phyloP scores from a whole-genome alignment of 2,329 filamentous ascomycete species.

The Fusarium sp. region DNA sequence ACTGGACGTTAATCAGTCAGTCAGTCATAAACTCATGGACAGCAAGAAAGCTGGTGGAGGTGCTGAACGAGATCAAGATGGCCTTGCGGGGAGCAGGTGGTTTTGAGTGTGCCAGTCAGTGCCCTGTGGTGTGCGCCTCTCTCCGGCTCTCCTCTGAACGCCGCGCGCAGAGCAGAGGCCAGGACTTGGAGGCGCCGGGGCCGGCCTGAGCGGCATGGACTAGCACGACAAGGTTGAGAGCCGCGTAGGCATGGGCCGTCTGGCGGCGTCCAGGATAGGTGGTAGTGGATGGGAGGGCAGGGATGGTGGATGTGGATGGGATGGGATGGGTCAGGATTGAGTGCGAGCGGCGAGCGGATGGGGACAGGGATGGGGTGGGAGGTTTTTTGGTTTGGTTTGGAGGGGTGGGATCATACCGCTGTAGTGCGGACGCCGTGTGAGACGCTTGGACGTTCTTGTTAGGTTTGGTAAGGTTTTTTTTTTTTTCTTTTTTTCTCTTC shows the following conservation, averaged over 20 bases:
- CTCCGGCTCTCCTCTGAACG: not conserved
- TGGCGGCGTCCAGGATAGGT: slow-evolving; percentile 39
- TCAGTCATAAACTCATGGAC: slow-evolving; percentile 41
- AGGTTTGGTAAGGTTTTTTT: slow-evolving; percentile 3
- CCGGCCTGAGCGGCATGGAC: slow-evolving; percentile 46
- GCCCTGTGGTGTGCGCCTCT: not conserved
- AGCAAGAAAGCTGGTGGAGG: slow-evolving; percentile 43
- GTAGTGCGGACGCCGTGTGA: slow-evolving; percentile 9
- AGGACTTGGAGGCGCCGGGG: slow-evolving; percentile 34
- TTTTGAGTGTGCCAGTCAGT: slow-evolving; percentile 36
- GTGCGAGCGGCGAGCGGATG: slow-evolving; percentile 11
- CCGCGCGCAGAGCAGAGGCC: not conserved
- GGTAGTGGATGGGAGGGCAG: slow-evolving; percentile 21
- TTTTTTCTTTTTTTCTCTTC: not conserved
- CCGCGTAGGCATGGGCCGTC: slow-evolving; percentile 47
- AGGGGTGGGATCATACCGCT: slow-evolving; percentile 35
- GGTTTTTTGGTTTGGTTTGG: not conserved
- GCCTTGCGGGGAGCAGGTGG: slow-evolving; percentile 44
- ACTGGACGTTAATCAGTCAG: slow-evolving; percentile 35
- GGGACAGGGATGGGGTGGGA: not conserved
- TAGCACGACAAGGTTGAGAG: slow-evolving; percentile 47
- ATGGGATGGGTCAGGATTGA: slow-evolving; percentile 34
- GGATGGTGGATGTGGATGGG: slow-evolving; percentile 16
- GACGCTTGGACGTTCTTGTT: slow-evolving; percentile 5
- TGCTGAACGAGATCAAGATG: slow-evolving; percentile 32